Percentiles rank a stretch among this genome's conserved stretches.
Conservation (phyloP, 2,329 filamentous ascomycete genomes). For the Monilinia fructigena region DNA sequence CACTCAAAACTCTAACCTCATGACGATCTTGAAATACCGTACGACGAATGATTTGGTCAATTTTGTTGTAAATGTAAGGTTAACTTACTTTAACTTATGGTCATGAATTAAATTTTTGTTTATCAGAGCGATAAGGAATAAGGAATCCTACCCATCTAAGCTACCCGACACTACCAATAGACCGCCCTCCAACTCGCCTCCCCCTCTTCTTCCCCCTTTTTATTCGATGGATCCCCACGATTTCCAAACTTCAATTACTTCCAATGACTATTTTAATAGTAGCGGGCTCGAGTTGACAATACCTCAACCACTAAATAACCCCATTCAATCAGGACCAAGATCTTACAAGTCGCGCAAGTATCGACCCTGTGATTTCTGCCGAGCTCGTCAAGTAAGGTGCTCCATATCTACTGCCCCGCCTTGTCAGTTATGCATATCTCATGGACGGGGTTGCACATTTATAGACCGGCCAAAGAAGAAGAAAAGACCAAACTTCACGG, state of each 20-base stretch:
- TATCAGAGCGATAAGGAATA: slow-evolving; percentile 11
- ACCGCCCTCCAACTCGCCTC: background rate
- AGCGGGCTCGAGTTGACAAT: background rate
- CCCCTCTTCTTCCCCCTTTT: background rate
- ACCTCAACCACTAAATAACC: slow-evolving; percentile 30
- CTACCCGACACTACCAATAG: background rate
- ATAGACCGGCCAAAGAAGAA: slow-evolving; percentile 43
- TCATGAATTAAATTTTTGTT: background rate
- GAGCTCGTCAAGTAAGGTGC: slow-evolving; percentile 34
- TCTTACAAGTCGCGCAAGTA: slow-evolving; percentile 39
- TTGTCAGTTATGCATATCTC: slow-evolving; percentile 46
- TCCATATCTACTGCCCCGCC: slow-evolving; percentile 46
- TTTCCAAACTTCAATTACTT: slow-evolving; percentile 10
- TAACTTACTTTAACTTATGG: too few relatives aligned
- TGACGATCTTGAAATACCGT: background rate
- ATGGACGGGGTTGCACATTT: slow-evolving; percentile 47
- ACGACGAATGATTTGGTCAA: slow-evolving; percentile 12
- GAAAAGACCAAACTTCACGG: slow-evolving; percentile 33
- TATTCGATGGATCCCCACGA: slow-evolving; percentile 12
- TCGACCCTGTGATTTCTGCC: slow-evolving; percentile 46
- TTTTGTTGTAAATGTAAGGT: background rate
- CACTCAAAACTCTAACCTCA: background rate
- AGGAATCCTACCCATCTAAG: too few relatives aligned
- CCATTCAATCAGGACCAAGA: slow-evolving; percentile 37
- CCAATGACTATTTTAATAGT: slow-evolving; percentile 6